A percentile compares a stretch with the other conserved stretches of the same genome.
These are phyloP conservation scores for Backusella australiensis DNA, from an alignment of 192 early-diverging fungal genomes.

Conservation along the genomic window DNA sequence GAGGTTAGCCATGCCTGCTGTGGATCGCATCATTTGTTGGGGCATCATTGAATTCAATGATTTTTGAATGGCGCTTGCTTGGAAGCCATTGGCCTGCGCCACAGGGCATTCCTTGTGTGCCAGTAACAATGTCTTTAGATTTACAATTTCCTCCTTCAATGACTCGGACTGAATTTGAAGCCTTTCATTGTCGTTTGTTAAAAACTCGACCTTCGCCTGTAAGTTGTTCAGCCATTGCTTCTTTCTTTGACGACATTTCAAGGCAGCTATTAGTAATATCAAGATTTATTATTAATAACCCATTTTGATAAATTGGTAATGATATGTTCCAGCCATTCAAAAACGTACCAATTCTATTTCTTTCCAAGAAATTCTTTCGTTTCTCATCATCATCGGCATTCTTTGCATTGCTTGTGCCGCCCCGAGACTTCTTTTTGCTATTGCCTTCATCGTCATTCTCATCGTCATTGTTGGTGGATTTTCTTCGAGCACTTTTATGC, in stretches of 20 bases:
- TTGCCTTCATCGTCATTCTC: neutral
- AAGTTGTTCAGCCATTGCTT: constrained; percentile 89
- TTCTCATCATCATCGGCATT: constrained; percentile 63
- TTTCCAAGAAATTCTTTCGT: constrained; percentile 81
- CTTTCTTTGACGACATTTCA: constrained; percentile 93
- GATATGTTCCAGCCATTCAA: neutral
- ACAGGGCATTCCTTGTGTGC: constrained; percentile 81
- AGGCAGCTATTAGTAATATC: constrained; percentile 64
- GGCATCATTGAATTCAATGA: constrained; percentile 7
- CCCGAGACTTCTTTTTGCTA: neutral
- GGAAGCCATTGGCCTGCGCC: constrained; percentile 62
- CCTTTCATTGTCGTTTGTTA: constrained; percentile 70
- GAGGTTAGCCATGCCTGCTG: neutral
- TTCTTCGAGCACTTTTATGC: neutral
- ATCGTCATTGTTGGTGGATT: neutral
- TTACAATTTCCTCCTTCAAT: constrained; percentile 74
- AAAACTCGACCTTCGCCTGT: constrained; percentile 65
- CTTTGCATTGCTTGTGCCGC: neutral
- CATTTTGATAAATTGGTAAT: neutral
- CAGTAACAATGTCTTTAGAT: constrained; percentile 73
- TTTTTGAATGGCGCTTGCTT: constrained; percentile 13
- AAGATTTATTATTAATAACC: neutral
- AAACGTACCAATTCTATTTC: constrained; percentile 77
- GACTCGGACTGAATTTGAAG: constrained; percentile 57
- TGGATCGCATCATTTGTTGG: neutral